Evolutionary conservation across 805 yeast species (phyloP).

Genomic region (Candida endomychidarum): DNA sequence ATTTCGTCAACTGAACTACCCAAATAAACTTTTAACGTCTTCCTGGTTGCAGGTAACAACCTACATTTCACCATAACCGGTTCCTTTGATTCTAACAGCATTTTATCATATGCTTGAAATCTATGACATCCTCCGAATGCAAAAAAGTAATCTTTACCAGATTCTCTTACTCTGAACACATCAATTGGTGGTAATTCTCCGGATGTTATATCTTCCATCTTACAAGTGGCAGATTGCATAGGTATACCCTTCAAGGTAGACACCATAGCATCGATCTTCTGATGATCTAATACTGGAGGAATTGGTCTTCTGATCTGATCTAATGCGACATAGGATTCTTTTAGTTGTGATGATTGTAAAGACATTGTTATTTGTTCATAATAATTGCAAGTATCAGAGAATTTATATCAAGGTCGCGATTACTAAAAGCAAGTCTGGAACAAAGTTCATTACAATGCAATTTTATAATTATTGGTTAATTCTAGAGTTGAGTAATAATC

Average conservation of each 20-base stretch:
- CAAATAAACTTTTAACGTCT: slow-evolving; percentile 64
- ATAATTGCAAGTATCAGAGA: slow-evolving; percentile 1
- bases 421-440: slow-evolving; percentile 8
- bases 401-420: slow-evolving; percentile 2
- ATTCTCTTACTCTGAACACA: slow-evolving; percentile 64
- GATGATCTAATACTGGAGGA: slow-evolving; percentile 75
- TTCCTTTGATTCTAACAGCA: slow-evolving; percentile 36
- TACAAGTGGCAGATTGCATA: slow-evolving; percentile 61
- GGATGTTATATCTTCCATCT: slow-evolving; percentile 45
- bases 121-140: slow-evolving; percentile 93
- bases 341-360: slow-evolving; percentile 60
- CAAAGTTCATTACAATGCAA: too few species aligned
- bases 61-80: slow-evolving; percentile 60
- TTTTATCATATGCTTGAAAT: slow-evolving; percentile 77
- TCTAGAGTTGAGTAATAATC: too few species aligned
- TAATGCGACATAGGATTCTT: slow-evolving; percentile 62
- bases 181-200: slow-evolving; percentile 85
- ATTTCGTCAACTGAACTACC: slow-evolving; percentile 64
- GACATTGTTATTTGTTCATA: slow-evolving; percentile 49
- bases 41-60: slow-evolving; percentile 71
- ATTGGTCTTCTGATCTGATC: slow-evolving; percentile 74
- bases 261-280: slow-evolving; percentile 78
- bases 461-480: too few species aligned
- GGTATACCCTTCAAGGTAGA: slow-evolving; percentile 67
- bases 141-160: slow-evolving; percentile 63